Conservation (phyloP, 2,329 filamentous ascomycete species). For the Cladorrhinum sp. region DNA sequence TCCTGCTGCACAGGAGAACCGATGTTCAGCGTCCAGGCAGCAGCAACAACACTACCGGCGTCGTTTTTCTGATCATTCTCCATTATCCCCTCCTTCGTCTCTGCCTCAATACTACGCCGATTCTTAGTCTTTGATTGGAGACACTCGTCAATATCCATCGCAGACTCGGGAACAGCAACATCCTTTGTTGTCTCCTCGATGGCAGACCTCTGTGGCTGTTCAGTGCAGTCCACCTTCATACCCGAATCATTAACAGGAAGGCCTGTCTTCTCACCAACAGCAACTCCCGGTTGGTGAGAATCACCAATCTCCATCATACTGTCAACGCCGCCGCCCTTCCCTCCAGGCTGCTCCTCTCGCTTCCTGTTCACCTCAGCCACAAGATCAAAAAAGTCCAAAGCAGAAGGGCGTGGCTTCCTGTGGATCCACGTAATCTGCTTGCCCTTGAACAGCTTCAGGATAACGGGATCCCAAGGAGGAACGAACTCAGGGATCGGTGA, state of each 20-base stretch:
- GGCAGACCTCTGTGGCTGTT: no score
- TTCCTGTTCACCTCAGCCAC: not conserved
- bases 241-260: no score
- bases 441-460: slow-evolving; percentile 11
- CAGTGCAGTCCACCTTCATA: not conserved
- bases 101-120: no score
- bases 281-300: no score
- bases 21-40: no score
- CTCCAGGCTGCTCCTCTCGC: not conserved
- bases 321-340: not conserved
- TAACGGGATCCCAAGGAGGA: not conserved
- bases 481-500: slow-evolving; percentile 1
- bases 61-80: no score
- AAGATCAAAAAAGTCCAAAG: slow-evolving; percentile 6
- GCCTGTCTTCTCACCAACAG: no score
- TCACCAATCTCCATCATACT: not conserved
- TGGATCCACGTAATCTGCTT: not conserved
- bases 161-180: not conserved
- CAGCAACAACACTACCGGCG: no score
- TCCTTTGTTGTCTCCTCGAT: not conserved
- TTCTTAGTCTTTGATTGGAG: not conserved
- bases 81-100: no score
- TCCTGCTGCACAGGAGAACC: not conserved
- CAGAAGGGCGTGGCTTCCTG: not conserved
- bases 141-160: not conserved